phyloP scores from a whole-genome alignment of 192 early-diverging fungal species.

The Coemansia sp. region DNA sequence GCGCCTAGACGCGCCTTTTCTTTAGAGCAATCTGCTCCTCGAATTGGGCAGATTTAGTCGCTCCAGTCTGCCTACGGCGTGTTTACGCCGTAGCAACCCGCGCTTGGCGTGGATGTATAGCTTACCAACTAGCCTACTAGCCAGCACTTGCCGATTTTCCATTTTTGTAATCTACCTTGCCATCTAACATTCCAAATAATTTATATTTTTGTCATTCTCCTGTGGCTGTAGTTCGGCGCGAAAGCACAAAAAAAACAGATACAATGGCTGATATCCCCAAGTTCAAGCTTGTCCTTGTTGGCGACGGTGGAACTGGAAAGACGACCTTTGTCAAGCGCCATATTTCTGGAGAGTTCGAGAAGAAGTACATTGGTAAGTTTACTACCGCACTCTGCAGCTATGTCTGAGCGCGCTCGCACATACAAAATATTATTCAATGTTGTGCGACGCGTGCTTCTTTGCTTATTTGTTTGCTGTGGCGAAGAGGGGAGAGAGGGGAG shows the following conservation, averaged over 20 bases:
- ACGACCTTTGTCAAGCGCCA: conserved; percentile 99
- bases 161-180: not conserved
- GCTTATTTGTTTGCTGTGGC: conserved; percentile 9
- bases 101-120: not conserved
- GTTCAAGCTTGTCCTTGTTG: conserved; percentile 74
- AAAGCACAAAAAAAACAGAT: conserved; percentile 23
- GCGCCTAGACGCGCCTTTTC: conserved; percentile 2
- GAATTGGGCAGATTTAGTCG: not conserved
- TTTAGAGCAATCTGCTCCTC: conserved; percentile 16
- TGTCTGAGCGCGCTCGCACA: not conserved
- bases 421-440: not conserved
- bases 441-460: conserved; percentile 12
- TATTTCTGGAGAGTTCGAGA: conserved; percentile 99
- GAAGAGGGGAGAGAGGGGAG: conserved; percentile 1
- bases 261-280: conserved; percentile 46
- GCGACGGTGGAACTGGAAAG: conserved; percentile 99
- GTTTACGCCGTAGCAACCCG: not conserved
- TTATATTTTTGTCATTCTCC: not conserved
- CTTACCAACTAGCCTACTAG: not conserved
- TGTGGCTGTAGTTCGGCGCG: conserved; percentile 20
- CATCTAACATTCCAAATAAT: conserved; percentile 6
- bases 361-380: conserved; percentile 89
- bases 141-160: not conserved
- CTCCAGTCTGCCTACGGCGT: not conserved
- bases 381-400: not conserved